Evolutionary conservation across 164 flowering plant species (phyloP), one percentile per base, ranked within the genome.

Genomic region (Malania oleifera): DNA sequence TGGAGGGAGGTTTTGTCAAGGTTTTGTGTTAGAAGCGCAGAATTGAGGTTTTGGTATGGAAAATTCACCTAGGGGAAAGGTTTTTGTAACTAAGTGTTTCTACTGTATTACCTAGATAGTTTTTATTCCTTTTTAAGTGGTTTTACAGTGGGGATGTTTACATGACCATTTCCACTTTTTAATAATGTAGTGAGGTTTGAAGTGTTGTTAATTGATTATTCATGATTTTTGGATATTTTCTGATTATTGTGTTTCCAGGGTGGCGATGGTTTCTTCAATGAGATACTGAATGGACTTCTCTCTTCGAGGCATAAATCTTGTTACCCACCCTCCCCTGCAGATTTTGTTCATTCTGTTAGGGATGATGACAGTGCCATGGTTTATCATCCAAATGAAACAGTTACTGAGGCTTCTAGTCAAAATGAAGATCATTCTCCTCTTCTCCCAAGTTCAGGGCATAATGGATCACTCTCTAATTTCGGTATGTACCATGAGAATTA

Each of bases 231-330:
- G 17, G n/a, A 27, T 50, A 1, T 40, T 24, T 45, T 12, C 61
- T 55, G 11, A 39, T 56, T 55, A 19, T n/a, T 60, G 23, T 61
- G 49, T 37, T 55, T 69, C 59, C 74, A 92, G 96, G 98, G 98
- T 43, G 97, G 98, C 63, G 98, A 92, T 80, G 98, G 98, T 25
- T 84, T 92, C 67, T 92, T 92, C 79, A 89, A 83, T 73, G 98
- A 92, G 77, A 76, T 92, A 59, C 83, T 92, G 31, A 92, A 92
- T 68, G 98, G 96, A 17, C 67, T 89, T 66, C 89, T 89, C 61
- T 67, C 67, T 57, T 63, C 86, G 49, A 74, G 93, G 77, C 86
- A 78, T 69, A 77, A 78, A 63, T 82, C 85, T 67, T 78, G 87
- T 52, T 77, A 74, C 23, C 98, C 98, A 49, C 95, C 92, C 29